These are phyloP conservation scores for Zasmidium cellare DNA, from an alignment of 2,329 filamentous ascomycete species.

Conservation along the genomic window DNA sequence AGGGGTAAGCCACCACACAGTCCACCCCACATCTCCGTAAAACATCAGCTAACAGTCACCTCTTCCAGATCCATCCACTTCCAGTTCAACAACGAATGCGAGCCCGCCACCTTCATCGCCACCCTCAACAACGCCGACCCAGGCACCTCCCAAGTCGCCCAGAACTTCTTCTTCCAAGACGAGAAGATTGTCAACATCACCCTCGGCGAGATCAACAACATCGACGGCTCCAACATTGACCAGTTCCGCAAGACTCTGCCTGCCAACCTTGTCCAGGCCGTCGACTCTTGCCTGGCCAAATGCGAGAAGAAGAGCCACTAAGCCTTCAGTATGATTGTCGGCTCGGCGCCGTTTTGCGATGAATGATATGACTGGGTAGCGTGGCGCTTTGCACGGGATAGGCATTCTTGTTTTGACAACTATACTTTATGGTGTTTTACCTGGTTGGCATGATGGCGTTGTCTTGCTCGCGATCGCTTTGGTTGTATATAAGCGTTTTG, in stretches of 20 bases:
- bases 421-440: too few species aligned
- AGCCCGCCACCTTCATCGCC: conserved; percentile 46
- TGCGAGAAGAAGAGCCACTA: neutral
- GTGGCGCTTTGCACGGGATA: too few species aligned
- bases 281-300: conserved; percentile 9
- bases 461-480: too few species aligned
- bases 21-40: too few species aligned
- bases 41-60: too few species aligned
- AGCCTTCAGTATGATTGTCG: too few species aligned
- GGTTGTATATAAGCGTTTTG: too few species aligned
- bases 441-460: too few species aligned
- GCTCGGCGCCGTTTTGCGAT: too few species aligned
- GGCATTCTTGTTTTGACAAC: too few species aligned
- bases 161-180: conserved; percentile 41
- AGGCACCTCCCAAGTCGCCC: conserved; percentile 43
- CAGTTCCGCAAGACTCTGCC: conserved; percentile 16
- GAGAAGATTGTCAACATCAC: conserved; percentile 16
- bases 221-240: conserved; percentile 18
- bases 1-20: conserved; percentile 8
- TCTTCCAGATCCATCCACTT: conserved; percentile 41
- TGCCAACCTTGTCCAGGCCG: conserved; percentile 19
- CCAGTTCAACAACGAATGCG: conserved; percentile 50
- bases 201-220: conserved; percentile 11
- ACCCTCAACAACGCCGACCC: conserved; percentile 47
- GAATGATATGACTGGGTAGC: too few species aligned